Evolutionary conservation across 805 yeast species (phyloP), one percentile per base, ranked within the genome.

Genomic region (Candida awuae): DNA sequence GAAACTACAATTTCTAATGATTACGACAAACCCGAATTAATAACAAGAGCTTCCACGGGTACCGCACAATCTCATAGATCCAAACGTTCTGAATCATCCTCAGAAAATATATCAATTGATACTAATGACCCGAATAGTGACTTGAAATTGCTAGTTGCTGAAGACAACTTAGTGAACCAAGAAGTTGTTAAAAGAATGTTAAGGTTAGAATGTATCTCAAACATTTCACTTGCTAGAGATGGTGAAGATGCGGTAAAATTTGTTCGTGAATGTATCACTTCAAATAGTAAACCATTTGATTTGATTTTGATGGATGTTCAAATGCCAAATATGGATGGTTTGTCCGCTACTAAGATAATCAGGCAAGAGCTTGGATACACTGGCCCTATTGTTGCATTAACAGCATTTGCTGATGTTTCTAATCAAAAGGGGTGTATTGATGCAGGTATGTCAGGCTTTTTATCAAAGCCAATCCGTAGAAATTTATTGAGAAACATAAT

Each of bases 261-360:
- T 35, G 78, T 86, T 2, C 67, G 73, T 44, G 68, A 67, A 25
- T 63, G 78, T 2, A 50, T 63, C 19, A 67, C 59, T 2, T 52
- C 58, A 2, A 59, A 59, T 13, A 17, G 29, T 9, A 64, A 64
- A 8, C 52, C 56, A 13, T 86, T 69, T 56, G 90, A 85, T 55
- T 61, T 90, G 38, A 75, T 92, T 2, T 84, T 90, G 55, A 90
- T 90, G 98, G 98, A 90, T 59, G 94, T 90, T 37, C 97, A 90
- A 61, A 90, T 88, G 97, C 97, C 97, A 4, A 80, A 76, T 51
- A 69, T 87, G 48, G 97, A 90, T 56, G 98, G 98, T 3, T 63
- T 88, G 22, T 67, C 77, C 19, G 95, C 97, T 0, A 87, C 97
- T 0, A 75, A 67, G 44, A 67, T 72, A 52, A 81, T 90, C 26